These are phyloP conservation scores for Monascus ruber DNA, from an alignment of 2,329 filamentous ascomycete genomes.

Conservation along the genomic window DNA sequence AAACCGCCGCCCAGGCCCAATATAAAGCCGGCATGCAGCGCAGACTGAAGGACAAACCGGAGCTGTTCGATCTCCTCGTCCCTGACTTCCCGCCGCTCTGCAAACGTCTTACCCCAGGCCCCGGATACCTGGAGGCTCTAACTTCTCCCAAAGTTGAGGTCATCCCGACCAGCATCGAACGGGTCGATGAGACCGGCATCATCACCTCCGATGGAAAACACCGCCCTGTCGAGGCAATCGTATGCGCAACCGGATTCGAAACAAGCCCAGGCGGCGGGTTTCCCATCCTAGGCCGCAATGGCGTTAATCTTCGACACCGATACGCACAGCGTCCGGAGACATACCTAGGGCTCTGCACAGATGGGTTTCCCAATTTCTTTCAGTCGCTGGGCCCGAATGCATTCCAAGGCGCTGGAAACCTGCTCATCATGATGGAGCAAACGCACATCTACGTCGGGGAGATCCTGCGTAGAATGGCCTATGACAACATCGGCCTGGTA, in stretches of 20 bases:
- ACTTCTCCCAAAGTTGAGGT: conserved; percentile 11
- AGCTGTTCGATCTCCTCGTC: conserved; percentile 11
- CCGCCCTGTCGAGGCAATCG: conserved; percentile 11
- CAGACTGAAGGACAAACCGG: conserved; percentile 8
- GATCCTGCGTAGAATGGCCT: conserved; percentile 36
- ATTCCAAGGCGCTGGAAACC: conserved; percentile 3
- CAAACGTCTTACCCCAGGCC: conserved; percentile 28
- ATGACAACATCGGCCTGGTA: conserved; percentile 34
- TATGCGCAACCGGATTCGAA: conserved; percentile 30
- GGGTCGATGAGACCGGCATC: conserved; percentile 10
- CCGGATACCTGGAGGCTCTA: conserved; percentile 22
- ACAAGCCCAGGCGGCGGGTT: conserved; percentile 3
- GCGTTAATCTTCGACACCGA: conserved; percentile 14
- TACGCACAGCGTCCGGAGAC: conserved; percentile 5
- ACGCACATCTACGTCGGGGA: conserved; percentile 26
- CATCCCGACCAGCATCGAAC: conserved; percentile 6
- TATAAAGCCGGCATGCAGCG: conserved; percentile 10
- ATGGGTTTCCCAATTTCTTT: conserved; percentile 1
- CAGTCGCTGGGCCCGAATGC: conserved; percentile 1
- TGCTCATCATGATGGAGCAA: conserved; percentile 11
- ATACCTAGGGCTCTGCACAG: conserved; percentile 1
- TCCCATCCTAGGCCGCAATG: conserved; percentile 4
- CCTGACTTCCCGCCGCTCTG: conserved; percentile 26
- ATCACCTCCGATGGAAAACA: conserved; percentile 9
- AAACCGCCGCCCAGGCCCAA: conserved; percentile 4